Percentiles rank a stretch among this genome's conserved stretches.
Evolutionary conservation across 768 basidiomycete genomes (phyloP).

Genomic region (Leccinum arenicola): DNA sequence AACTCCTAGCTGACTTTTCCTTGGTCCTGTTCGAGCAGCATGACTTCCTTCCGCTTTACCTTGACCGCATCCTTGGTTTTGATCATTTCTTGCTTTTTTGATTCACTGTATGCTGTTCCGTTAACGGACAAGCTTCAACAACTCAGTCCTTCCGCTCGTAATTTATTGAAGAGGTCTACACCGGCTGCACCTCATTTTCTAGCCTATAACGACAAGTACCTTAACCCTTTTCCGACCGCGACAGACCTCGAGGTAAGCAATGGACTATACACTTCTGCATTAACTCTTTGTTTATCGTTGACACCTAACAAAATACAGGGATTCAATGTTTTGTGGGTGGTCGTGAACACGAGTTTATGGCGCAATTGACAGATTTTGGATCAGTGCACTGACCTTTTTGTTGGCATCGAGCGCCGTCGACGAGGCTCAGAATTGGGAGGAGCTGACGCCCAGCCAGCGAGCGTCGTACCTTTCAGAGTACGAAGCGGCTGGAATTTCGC

Average conservation of each 20-base stretch:
- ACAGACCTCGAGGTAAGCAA: slow-evolving; percentile 41
- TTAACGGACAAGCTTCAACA: slow-evolving; percentile 22
- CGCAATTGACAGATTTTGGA: not conserved
- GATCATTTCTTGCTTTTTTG: slow-evolving; percentile 7
- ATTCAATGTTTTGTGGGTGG: slow-evolving; percentile 34
- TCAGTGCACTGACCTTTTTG: slow-evolving; percentile 42
- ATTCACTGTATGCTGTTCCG: slow-evolving; percentile 13
- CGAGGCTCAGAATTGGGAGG: slow-evolving; percentile 45
- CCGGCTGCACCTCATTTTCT: slow-evolving; percentile 50
- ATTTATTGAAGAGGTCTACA: slow-evolving; percentile 18
- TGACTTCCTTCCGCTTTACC: slow-evolving; percentile 14
- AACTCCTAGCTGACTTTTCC: not conserved
- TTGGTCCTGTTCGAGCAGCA: not conserved
- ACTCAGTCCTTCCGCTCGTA: slow-evolving; percentile 22
- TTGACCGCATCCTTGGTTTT: slow-evolving; percentile 2
- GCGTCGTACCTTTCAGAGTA: slow-evolving; percentile 46
- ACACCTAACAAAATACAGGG: slow-evolving; percentile 20
- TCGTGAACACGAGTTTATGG: not conserved
- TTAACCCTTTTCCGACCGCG: slow-evolving; percentile 42
- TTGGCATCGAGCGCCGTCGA: slow-evolving; percentile 40
- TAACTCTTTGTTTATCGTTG: not conserved
- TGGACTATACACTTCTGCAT: not conserved
- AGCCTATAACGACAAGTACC: slow-evolving; percentile 40
- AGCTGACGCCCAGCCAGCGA: slow-evolving; percentile 36
- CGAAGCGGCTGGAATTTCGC: slow-evolving; percentile 49